Evolutionary conservation across 225 moss, liverwort and hornwort species (phyloP), one percentile per base, ranked within the genome.

Genomic region (Thuidium tamariscinum): DNA sequence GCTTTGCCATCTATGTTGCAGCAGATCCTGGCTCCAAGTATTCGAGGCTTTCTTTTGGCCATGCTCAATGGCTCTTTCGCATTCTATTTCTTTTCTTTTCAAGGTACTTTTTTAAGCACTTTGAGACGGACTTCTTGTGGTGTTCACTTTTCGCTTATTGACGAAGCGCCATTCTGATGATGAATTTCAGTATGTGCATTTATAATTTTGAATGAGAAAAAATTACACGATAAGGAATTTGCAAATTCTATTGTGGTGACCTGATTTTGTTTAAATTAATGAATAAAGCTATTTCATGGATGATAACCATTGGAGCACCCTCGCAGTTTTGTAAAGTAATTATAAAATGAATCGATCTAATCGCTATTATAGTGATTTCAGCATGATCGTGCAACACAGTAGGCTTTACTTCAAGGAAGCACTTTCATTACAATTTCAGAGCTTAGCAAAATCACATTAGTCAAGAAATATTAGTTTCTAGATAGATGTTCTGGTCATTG

Each of bases 11-110:
- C 95, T 70, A 95, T 99, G 95, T 54, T 96, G 83, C 97, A 99
- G 83, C 97, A 99, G 89, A 97, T 99, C 66, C 76, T 80, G 67
- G 92, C 94, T 79, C 97, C 99, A 75, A 99, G 99, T 87, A 74
- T 89, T 84, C 92, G 89, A 84, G 99, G 99, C 74, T 97, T 97
- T 87, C 90, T 97, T 66, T 89, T 93, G 85, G 92, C 93, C 72
- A 99, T 99, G 99, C 89, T 99, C 26, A 99, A 99, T 87, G 85
- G 95, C 78, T 96, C 99, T 69, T 94, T 99, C 87, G 97, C 96
- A 51, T 99, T 99, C 84, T 99, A 94, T 88, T 89, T 99, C 81
- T 99, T 97, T 77, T 79, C 99, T 55, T 99, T 96, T 81, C 99
- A 99, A 96, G 99, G 99, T 99, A 90, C 67, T 55, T 65, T n/a